Conservation (phyloP, 2,329 filamentous ascomycete genomes). For the Conoideocrella luteorostrata region DNA sequence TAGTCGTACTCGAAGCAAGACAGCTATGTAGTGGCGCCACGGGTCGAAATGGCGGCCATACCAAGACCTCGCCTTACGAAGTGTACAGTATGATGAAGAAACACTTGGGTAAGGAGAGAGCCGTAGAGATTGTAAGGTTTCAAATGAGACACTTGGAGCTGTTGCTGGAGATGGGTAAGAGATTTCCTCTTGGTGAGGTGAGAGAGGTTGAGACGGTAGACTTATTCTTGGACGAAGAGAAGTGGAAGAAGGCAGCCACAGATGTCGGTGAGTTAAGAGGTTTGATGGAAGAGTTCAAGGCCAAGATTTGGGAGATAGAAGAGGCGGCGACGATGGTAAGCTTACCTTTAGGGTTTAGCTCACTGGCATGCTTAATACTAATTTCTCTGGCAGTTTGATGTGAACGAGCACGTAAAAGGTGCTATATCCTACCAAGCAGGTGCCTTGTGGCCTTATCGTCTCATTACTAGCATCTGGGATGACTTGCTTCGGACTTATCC, state of each 20-base stretch:
- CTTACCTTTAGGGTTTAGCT: too few relatives aligned
- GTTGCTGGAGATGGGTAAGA: constrained; percentile 31
- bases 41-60: constrained; percentile 46
- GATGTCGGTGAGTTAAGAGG: constrained; percentile 26
- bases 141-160: constrained; percentile 35
- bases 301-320: constrained; percentile 26
- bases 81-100: constrained; percentile 29
- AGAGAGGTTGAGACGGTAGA: constrained; percentile 41
- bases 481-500: constrained; percentile 29
- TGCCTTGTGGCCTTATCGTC: constrained; percentile 44
- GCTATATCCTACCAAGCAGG: constrained; percentile 40
- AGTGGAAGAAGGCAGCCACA: constrained; percentile 25
- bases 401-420: constrained; percentile 29
- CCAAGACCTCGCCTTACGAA: constrained; percentile 39
- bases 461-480: constrained; percentile 40
- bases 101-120: constrained; percentile 26
- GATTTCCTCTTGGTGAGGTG: constrained; percentile 32
- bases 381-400: constrained; percentile 26
- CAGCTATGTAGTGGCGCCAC: constrained; percentile 45
- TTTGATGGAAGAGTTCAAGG: constrained; percentile 34
- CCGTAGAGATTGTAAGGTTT: constrained; percentile 35
- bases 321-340: constrained; percentile 26
- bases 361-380: too few relatives aligned
- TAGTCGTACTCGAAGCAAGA: constrained; percentile 46
- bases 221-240: constrained; percentile 32